Evolutionary conservation across 495 filamentous ascomycete species (phyloP).

Genomic region (Aspergillus leporis): DNA sequence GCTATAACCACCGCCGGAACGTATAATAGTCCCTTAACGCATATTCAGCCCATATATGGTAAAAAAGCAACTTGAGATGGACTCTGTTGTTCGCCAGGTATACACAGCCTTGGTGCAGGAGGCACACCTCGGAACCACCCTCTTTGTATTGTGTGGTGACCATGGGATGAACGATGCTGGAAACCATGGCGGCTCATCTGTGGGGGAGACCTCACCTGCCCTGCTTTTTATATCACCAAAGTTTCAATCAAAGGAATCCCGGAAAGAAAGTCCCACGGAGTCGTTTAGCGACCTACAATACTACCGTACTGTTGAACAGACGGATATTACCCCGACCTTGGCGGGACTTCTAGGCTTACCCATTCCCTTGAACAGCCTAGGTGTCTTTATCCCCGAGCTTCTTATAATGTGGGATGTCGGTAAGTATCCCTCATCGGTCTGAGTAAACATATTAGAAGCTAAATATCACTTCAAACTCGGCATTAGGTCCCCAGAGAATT

Average conservation of each 20-base stretch:
- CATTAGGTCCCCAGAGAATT: constrained; percentile 50
- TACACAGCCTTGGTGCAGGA: constrained; percentile 72
- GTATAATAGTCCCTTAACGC: constrained; percentile 13
- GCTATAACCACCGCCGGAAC: not conserved
- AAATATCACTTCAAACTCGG: not conserved
- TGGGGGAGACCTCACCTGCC: constrained; percentile 91
- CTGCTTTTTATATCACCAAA: constrained; percentile 91
- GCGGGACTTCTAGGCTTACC: constrained; percentile 85
- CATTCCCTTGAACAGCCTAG: constrained; percentile 87
- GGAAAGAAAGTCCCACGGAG: constrained; percentile 41
- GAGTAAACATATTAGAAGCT: not conserved
- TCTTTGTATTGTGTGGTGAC: constrained; percentile 87
- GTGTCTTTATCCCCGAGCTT: constrained; percentile 80
- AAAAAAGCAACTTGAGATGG: constrained; percentile 94
- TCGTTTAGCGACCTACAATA: constrained; percentile 64
- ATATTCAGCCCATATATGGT: constrained; percentile 76
- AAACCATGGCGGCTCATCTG: constrained; percentile 91
- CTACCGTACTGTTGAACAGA: constrained; percentile 84
- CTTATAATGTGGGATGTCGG: constrained; percentile 70
- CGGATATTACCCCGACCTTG: constrained; percentile 88
- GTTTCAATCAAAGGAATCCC: constrained; percentile 56
- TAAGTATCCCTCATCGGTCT: constrained; percentile 22
- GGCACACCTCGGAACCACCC: constrained; percentile 68
- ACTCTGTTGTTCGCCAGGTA: constrained; percentile 72
- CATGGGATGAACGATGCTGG: constrained; percentile 99